Evolutionary conservation across 2,329 filamentous ascomycete species (phyloP).

Genomic region (Trichoderma citrinoviride): DNA sequence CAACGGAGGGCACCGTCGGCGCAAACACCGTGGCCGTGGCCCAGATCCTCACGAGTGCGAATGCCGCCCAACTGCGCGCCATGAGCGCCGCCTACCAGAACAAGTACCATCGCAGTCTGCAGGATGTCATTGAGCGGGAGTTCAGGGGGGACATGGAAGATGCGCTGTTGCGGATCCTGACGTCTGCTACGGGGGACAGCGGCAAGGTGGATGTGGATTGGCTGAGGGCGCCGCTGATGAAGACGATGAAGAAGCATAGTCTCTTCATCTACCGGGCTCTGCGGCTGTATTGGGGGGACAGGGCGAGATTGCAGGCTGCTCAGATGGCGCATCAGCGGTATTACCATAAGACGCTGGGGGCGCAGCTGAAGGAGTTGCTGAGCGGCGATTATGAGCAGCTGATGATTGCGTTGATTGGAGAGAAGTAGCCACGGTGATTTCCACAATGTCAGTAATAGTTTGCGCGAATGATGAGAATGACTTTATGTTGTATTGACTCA

Average conservation of each 20-base stretch:
- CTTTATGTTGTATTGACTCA: neutral
- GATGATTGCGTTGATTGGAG: constrained; percentile 28
- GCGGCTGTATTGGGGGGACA: constrained; percentile 30
- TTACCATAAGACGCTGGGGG: constrained; percentile 22
- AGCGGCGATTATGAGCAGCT: constrained; percentile 29
- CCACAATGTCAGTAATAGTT: neutral
- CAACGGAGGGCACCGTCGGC: constrained; percentile 34
- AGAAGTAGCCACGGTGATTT: constrained; percentile 14
- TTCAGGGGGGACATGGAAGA: constrained; percentile 35
- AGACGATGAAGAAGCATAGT: constrained; percentile 26
- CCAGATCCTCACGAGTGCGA: constrained; percentile 34
- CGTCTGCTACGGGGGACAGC: constrained; percentile 27
- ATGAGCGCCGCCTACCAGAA: constrained; percentile 32
- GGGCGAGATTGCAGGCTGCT: constrained; percentile 28
- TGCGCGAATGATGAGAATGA: neutral
- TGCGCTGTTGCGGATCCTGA: constrained; percentile 33
- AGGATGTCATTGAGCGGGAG: constrained; percentile 3
- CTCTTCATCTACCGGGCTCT: constrained; percentile 1
- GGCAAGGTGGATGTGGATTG: constrained; percentile 30
- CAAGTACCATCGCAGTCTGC: constrained; percentile 34
- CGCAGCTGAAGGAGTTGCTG: constrained; percentile 25
- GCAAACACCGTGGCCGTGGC: constrained; percentile 32
- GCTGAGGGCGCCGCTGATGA: constrained; percentile 30
- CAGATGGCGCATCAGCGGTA: constrained; percentile 27
- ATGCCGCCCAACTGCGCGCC: constrained; percentile 34